Evolutionary conservation across 495 filamentous ascomycete species (phyloP).

Genomic region (Articulospora tetracladia): DNA sequence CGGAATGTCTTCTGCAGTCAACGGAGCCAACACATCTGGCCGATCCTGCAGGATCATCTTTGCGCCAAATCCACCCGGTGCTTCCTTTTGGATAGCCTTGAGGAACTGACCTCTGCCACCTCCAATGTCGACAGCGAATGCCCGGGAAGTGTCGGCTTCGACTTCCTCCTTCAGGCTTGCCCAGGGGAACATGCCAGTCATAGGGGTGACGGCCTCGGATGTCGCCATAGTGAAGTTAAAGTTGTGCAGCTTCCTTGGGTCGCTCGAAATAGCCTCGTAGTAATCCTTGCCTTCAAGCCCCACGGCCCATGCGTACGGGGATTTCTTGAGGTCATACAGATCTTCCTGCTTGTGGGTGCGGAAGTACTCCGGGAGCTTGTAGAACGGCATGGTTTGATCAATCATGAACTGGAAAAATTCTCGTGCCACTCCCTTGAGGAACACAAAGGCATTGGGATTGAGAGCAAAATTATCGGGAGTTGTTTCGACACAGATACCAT

Average conservation of each 20-base stretch:
- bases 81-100: neutral
- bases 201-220: conserved; percentile 3
- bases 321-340: conserved; percentile 27
- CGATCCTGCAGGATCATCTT: conserved; percentile 51
- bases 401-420: conserved; percentile 24
- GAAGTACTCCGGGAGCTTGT: conserved; percentile 28
- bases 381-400: conserved; percentile 20
- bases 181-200: conserved; percentile 16
- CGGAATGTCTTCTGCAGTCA: conserved; percentile 13
- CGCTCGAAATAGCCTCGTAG: conserved; percentile 24
- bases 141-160: conserved; percentile 3
- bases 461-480: conserved; percentile 25
- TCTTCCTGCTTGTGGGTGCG: conserved; percentile 27
- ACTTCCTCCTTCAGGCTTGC: conserved; percentile 11
- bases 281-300: conserved; percentile 28
- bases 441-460: conserved; percentile 14
- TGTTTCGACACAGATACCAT: conserved; percentile 27
- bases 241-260: conserved; percentile 5
- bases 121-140: conserved; percentile 24
- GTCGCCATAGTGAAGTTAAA: conserved; percentile 21
- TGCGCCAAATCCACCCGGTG: neutral
- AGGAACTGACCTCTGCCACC: conserved; percentile 18
- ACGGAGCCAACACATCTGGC: conserved; percentile 31
- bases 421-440: neutral
- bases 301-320: conserved; percentile 26